Base-by-base conservation (phyloP, 2,329 filamentous ascomycete genomes). In the Mycocentrospora acerina region DNA sequence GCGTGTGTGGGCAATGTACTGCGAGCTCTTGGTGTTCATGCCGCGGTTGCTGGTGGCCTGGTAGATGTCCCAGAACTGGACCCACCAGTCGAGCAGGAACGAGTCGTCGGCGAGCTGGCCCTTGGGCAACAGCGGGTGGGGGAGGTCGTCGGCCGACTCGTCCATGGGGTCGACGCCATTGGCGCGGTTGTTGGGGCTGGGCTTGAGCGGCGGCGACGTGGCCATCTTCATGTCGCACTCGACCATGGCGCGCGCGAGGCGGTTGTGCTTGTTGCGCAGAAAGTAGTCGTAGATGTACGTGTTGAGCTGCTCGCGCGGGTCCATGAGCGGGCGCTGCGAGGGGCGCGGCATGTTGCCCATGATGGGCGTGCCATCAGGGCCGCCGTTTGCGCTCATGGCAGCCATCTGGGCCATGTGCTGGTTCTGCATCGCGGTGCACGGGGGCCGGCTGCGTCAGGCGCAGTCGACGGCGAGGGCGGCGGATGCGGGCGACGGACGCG, bases 11-110 rank as follows among this genome's bases (percentile, higher is more conserved):
- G 78, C 72, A 41, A 94, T 81, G 67, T 95, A 95, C 72, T 87
- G 82, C 79, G 48, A 79, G 61, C 76, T 39, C 45, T 66, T 63
- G 32, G 53, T 44, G 12, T 45, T 43, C 28, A 35, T 46, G 19
- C 32, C 40, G 33, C 52, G 47, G 58, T 78, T 80, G 60, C 88
- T 86, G 63, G 91, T 87, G 39, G 89, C 88, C 61, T 83, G 83
- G 69, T 87, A 94, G 55, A 97, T 89, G 60, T 98, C 93, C 90
- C 90, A 97, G 68, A 98, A 98, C 35, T 96, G 79, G 61, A 85
- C 88, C 74, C 94, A 98, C 93, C 93, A 98, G 60, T 97, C 93
- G 55, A 89, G 86, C n/a, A 98, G 76, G 60, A 98, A 97, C 17
- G 88, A 88, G 46, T 80, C 86, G 57, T 85, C 86, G 37, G 78